Evolutionary conservation across 2,329 filamentous ascomycete genomes (phyloP).

Genomic region (Sporothrix luriei): DNA sequence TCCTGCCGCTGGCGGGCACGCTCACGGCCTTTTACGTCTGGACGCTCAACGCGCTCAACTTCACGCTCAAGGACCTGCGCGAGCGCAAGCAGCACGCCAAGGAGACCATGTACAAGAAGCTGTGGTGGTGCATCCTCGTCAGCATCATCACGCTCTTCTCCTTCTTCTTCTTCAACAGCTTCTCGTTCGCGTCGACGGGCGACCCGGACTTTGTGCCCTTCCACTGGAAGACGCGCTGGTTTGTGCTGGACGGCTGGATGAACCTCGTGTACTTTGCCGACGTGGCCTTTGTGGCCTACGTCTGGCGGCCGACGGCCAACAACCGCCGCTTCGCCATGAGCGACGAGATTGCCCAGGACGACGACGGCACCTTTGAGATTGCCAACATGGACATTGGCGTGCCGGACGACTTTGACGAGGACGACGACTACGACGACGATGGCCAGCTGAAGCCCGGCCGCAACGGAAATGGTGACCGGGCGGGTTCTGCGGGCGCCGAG

Average conservation of each 20-base stretch:
- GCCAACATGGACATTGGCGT: conserved; percentile 89
- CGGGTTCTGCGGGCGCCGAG: conserved; percentile 46
- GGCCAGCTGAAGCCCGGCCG: conserved; percentile 50
- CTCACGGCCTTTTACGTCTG: conserved; percentile 97
- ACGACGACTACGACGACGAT: conserved; percentile 59
- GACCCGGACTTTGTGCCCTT: conserved; percentile 90
- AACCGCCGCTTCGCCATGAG: conserved; percentile 98
- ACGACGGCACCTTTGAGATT: conserved; percentile 93
- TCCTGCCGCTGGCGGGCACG: conserved; percentile 87
- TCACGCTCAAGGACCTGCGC: conserved; percentile 93
- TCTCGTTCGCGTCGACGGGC: conserved; percentile 83
- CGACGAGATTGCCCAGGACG: conserved; percentile 97
- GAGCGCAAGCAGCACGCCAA: conserved; percentile 94
- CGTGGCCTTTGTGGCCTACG: conserved; percentile 87
- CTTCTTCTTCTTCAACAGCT: conserved; percentile 98
- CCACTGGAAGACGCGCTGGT: conserved; percentile 98
- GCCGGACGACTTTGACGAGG: conserved; percentile 63
- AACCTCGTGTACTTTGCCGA: conserved; percentile 96
- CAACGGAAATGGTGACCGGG: conserved; percentile 33
- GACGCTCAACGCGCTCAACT: conserved; percentile 93
- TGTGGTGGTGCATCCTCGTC: conserved; percentile 95
- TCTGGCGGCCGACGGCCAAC: conserved; percentile 95
- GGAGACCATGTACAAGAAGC: conserved; percentile 93
- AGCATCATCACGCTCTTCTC: conserved; percentile 95
- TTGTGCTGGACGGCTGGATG: conserved; percentile 94